phyloP scores from a whole-genome alignment of 2,329 filamentous ascomycete genomes.

The Paraphoma chrysanthemicola region DNA sequence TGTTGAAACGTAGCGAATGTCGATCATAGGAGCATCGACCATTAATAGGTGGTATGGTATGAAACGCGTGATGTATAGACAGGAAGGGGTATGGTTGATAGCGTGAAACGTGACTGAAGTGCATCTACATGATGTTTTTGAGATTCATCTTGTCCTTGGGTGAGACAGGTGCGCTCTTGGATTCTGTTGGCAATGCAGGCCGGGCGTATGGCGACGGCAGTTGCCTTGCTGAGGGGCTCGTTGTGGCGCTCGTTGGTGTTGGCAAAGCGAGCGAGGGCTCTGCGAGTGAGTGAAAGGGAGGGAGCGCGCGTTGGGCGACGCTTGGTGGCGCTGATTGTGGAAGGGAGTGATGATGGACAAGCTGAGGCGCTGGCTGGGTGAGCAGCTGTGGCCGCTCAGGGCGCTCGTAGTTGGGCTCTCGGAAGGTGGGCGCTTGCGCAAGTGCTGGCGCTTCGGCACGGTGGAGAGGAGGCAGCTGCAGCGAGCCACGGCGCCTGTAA shows the following conservation, averaged over 20 bases:
- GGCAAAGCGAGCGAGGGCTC: conserved; percentile 38
- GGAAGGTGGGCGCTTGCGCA: conserved; percentile 19
- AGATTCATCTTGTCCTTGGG: conserved; percentile 45
- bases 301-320: conserved; percentile 37
- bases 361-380: conserved; percentile 39
- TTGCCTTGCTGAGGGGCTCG: conserved; percentile 40
- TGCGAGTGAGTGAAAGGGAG: conserved; percentile 40
- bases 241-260: conserved; percentile 24
- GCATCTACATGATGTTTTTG: conserved; percentile 41
- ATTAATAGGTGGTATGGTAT: conserved; percentile 23
- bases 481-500: conserved; percentile 38
- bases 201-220: conserved; percentile 39
- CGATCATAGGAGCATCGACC: conserved; percentile 14
- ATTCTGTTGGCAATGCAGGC: conserved; percentile 23
- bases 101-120: conserved; percentile 25
- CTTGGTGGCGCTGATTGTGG: conserved; percentile 33
- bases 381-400: conserved; percentile 38
- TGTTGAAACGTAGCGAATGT: conserved; percentile 16
- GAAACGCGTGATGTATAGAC: conserved; percentile 18
- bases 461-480: conserved; percentile 44
- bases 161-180: conserved; percentile 42
- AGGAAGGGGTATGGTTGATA: conserved; percentile 30
- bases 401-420: conserved; percentile 36
- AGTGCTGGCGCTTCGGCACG: conserved; percentile 22
- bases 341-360: conserved; percentile 41